Evolutionary conservation across 1,284 basidiomycete genomes (phyloP).

Genomic region (Trametes pubescens): DNA sequence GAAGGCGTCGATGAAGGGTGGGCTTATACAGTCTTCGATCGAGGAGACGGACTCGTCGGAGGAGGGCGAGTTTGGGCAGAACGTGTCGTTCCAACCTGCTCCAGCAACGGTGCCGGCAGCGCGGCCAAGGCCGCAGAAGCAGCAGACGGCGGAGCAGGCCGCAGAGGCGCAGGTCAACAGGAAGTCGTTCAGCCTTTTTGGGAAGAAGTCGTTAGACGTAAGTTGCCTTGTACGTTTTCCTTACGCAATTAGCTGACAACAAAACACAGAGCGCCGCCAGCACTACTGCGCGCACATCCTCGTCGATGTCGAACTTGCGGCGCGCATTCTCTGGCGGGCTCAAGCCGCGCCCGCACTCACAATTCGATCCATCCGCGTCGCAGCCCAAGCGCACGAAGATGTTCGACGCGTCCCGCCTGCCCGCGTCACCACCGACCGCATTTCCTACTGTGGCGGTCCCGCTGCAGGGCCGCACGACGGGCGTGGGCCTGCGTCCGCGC

Average conservation of each 20-base stretch:
- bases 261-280: background rate
- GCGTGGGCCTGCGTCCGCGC: slow-evolving; percentile 39
- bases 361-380: slow-evolving; percentile 17
- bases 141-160: slow-evolving; percentile 21
- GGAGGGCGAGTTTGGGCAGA: slow-evolving; percentile 23
- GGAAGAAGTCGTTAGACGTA: slow-evolving; percentile 31
- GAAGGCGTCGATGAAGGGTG: slow-evolving; percentile 3
- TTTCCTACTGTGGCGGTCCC: slow-evolving; percentile 6
- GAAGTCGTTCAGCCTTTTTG: slow-evolving; percentile 34
- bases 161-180: slow-evolving; percentile 23
- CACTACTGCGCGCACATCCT: slow-evolving; percentile 26
- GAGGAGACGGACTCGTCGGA: slow-evolving; percentile 30
- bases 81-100: background rate
- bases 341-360: slow-evolving; percentile 33
- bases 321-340: slow-evolving; percentile 38
- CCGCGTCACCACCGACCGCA: slow-evolving; percentile 23
- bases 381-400: slow-evolving; percentile 17
- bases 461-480: slow-evolving; percentile 22
- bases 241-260: background rate
- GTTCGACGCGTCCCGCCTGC: slow-evolving; percentile 30
- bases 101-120: background rate
- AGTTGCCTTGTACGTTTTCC: slow-evolving; percentile 2
- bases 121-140: slow-evolving; percentile 16
- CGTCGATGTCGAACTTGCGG: slow-evolving; percentile 43
- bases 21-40: slow-evolving; percentile 27